Conservation (phyloP, 805 yeast species). For the Candida nonsorbophila region DNA sequence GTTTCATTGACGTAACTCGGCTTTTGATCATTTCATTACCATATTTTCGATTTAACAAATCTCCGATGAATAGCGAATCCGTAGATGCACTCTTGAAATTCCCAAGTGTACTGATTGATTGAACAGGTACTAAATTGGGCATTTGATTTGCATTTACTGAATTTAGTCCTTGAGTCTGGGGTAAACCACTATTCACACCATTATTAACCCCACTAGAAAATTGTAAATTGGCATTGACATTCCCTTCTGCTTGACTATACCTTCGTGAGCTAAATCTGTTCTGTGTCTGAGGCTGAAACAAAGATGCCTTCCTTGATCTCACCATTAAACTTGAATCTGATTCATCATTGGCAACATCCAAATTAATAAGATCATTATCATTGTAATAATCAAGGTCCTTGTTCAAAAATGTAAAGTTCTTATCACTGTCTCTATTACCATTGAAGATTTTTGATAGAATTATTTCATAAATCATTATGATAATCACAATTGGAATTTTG, state of each 20-base stretch:
- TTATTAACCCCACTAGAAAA: too few relatives aligned
- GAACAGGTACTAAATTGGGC: slow-evolving; percentile 17
- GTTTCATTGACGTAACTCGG: slow-evolving; percentile 4
- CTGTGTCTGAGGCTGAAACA: neutral
- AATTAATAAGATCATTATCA: slow-evolving; percentile 22
- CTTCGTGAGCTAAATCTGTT: slow-evolving; percentile 4
- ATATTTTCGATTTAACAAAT: slow-evolving; percentile 22
- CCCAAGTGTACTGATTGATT: slow-evolving; percentile 28
- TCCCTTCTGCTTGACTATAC: slow-evolving; percentile 11
- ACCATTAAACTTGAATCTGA: slow-evolving; percentile 21
- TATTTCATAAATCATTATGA: slow-evolving; percentile 29
- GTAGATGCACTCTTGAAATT: slow-evolving; percentile 34
- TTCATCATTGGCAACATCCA: slow-evolving; percentile 14
- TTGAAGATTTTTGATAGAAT: slow-evolving; percentile 13
- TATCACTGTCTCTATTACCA: slow-evolving; percentile 13
- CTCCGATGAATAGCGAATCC: slow-evolving; percentile 33
- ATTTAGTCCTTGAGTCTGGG: too few relatives aligned
- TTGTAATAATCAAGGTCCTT: slow-evolving; percentile 22
- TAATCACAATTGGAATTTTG: slow-evolving; percentile 29
- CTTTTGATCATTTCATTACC: slow-evolving; percentile 9
- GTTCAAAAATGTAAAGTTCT: slow-evolving; percentile 30
- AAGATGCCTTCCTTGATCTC: slow-evolving; percentile 23
- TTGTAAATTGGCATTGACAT: slow-evolving; percentile 7
- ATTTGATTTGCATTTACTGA: slow-evolving; percentile 3
- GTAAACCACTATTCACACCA: slow-evolving; percentile 1